Base-by-base conservation (phyloP, 1,284 basidiomycete genomes). In the Erythrobasidium hasegawianum region DNA sequence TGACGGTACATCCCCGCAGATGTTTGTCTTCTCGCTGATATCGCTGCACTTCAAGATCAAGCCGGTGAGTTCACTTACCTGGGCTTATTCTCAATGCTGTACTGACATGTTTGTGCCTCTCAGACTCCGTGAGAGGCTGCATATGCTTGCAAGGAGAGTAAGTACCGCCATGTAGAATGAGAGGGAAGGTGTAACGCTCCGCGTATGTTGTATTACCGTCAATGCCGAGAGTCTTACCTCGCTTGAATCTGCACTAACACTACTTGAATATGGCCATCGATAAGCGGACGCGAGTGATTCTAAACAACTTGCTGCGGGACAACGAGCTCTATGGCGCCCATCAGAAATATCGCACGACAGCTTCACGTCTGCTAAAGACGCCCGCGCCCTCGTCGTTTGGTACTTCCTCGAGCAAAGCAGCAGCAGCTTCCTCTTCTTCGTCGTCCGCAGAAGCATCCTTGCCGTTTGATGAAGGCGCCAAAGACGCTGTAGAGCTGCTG, bases 41-140 rank as follows among this genome's bases (percentile, higher is more conserved):
- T 91, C 90, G 13, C 84, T 97, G 49, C 93, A 98, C 81, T 97
- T 97, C 87, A 97, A 97, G 82, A 97, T 98, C 83, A 97, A 98
- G 83, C 95, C 95, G 29, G 33, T 67, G 33, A 49, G 43, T 3
- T 18, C 1, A 22, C 4, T 24, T 18, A 52, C 14, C 9, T 24
- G 57, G 43, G 4, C 43, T 5, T 24, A 8, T 47, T 7, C 4
- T 13, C 13, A 13, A 20, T 2, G 24, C 10, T 47, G 40, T 40
- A 41, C 27, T 39, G 40, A 43, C 57, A 3, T 26, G 10, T n/a
- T 24, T 18, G 40, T 41, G 11, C n/a, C 5, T 8, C 5, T 8
- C 8, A 24, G 22, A 47, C n/a, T 5, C n/a, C 22, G 1, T 24
- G 27, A 27, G 10, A 58, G 41, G 41, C 41, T 39, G 47, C 5